Evolutionary conservation across 257 asterid genomes (phyloP).

Genomic region (Salvia miltiorrhiza): DNA sequence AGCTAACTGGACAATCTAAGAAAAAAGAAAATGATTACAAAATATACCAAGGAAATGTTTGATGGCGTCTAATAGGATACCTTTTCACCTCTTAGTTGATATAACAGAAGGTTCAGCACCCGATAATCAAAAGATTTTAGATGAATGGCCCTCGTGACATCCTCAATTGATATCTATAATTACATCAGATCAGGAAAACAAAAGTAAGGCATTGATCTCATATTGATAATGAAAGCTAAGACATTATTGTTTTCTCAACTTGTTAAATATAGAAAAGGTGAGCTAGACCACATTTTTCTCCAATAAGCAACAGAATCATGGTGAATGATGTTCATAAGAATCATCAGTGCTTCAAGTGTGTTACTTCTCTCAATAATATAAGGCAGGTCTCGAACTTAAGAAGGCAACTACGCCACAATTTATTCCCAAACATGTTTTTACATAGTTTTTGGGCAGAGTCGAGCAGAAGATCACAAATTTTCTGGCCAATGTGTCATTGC

Average conservation of each 20-base stretch:
- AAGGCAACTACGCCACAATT: not conserved
- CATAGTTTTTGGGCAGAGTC: not conserved
- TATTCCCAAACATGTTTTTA: not conserved
- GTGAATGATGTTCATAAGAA: not conserved
- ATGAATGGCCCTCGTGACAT: slow-evolving; percentile 69
- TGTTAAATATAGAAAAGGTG: not conserved
- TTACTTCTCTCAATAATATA: not conserved
- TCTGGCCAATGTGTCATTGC: too few relatives aligned
- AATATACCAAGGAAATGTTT: not conserved
- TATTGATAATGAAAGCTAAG: not conserved
- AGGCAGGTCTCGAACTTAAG: not conserved
- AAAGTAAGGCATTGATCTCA: slow-evolving; percentile 6
- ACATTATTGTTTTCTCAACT: not conserved
- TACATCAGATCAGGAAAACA: slow-evolving; percentile 26
- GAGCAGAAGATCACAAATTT: too few relatives aligned
- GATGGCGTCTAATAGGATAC: slow-evolving; percentile 32
- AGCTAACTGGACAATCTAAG: not conserved
- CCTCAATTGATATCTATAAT: slow-evolving; percentile 66
- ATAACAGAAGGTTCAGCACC: slow-evolving; percentile 79
- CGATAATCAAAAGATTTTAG: slow-evolving; percentile 93
- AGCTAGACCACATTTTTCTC: not conserved
- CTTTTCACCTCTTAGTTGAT: slow-evolving; percentile 71
- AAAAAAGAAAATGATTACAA: slow-evolving; percentile 1
- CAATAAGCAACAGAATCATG: not conserved
- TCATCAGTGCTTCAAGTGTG: not conserved